A percentile compares a stretch with the other conserved stretches of the same genome.
These are phyloP conservation scores for Spinellus fusiger DNA, from an alignment of 192 early-diverging fungal species.

Conservation along the genomic window DNA sequence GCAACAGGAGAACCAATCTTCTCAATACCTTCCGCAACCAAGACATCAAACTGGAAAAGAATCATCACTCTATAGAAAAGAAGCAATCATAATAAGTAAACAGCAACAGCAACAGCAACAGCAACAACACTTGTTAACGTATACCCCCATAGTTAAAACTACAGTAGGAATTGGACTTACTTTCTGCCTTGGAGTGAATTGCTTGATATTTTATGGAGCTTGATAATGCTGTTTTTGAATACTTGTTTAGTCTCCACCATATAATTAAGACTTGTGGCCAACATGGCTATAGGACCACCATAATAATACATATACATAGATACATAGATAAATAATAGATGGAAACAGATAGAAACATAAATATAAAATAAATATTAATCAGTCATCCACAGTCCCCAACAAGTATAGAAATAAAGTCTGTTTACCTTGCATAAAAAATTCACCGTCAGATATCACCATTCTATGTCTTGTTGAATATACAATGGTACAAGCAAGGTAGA, in stretches of 20 bases:
- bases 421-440: conserved; percentile 58
- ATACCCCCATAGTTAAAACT: background rate
- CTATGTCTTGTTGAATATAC: conserved; percentile 35
- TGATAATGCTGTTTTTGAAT: conserved; percentile 46
- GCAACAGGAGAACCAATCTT: conserved; percentile 9
- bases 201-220: conserved; percentile 38
- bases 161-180: conserved; percentile 27
- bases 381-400: background rate
- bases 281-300: conserved; percentile 68
- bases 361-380: background rate
- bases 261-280: conserved; percentile 46
- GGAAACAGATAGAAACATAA: background rate
- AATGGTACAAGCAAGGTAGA: background rate
- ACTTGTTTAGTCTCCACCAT: conserved; percentile 39
- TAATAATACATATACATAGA: too few species aligned
- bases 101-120: background rate
- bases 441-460: conserved; percentile 61
- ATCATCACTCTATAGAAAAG: conserved; percentile 20
- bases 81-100: background rate
- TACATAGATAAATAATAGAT: too few species aligned
- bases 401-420: background rate
- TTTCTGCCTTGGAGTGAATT: conserved; percentile 46
- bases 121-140: background rate
- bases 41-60: conserved; percentile 41
- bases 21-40: conserved; percentile 23